Conservation (phyloP, 441 rosid genomes). For the Syzygium syzygioides region DNA sequence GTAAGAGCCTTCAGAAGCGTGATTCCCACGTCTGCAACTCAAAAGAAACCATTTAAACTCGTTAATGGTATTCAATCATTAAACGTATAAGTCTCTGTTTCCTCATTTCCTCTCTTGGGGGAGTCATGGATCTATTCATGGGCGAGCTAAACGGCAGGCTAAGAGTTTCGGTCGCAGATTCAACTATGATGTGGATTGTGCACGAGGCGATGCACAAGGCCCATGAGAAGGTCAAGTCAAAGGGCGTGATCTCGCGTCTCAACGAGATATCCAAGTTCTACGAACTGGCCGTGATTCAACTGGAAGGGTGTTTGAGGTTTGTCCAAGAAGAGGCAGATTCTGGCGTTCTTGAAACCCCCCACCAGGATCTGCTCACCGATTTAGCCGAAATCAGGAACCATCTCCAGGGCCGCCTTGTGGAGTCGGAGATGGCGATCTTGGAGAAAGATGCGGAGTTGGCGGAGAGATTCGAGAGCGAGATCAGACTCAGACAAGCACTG, state of each 20-base stretch:
- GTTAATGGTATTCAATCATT: background rate
- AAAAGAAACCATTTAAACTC: background rate
- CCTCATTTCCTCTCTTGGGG: background rate
- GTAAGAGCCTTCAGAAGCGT: background rate
- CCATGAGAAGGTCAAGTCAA: conserved; percentile 59
- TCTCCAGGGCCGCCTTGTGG: conserved; percentile 57
- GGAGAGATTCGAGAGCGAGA: conserved; percentile 44
- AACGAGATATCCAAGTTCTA: conserved; percentile 76
- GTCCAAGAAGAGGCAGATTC: conserved; percentile 60
- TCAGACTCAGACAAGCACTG: conserved; percentile 48
- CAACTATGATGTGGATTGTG: conserved; percentile 81
- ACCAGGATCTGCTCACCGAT: conserved; percentile 51
- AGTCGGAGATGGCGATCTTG: conserved; percentile 53
- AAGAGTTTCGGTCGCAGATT: conserved; percentile 54
- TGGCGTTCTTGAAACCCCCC: conserved; percentile 38
- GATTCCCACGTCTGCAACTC: background rate
- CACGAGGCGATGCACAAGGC: conserved; percentile 76
- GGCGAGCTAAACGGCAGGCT: conserved; percentile 43
- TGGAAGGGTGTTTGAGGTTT: conserved; percentile 65
- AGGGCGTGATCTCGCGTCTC: conserved; percentile 58
- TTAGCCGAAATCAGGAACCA: conserved; percentile 64
- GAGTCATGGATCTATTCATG: conserved; percentile 45
- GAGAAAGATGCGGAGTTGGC: conserved; percentile 65
- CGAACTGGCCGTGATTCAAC: conserved; percentile 70
- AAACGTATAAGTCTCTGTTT: background rate